phyloP scores from a whole-genome alignment of 495 filamentous ascomycete genomes.

The Podospora pseudocomata region DNA sequence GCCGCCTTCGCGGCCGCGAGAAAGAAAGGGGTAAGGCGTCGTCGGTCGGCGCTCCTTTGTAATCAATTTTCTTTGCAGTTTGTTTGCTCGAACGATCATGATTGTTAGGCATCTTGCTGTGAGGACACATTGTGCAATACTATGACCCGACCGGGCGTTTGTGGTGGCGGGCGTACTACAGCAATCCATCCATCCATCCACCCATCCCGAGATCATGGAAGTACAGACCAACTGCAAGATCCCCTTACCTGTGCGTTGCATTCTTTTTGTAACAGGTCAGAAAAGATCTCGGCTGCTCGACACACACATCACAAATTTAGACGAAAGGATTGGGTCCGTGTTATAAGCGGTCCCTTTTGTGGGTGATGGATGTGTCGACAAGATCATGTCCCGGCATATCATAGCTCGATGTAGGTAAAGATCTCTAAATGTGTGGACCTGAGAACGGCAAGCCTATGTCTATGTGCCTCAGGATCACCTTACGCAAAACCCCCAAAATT shows the following conservation, averaged over 20 bases:
- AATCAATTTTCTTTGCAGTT: not conserved
- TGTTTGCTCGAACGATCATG: not conserved
- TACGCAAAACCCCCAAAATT: not conserved
- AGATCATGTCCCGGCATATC: not conserved
- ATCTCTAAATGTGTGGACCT: not conserved
- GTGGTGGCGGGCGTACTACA: not conserved
- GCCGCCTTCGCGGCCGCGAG: not conserved
- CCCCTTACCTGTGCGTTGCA: not conserved
- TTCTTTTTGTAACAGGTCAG: not conserved
- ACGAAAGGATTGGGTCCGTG: not conserved
- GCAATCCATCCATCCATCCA: not conserved
- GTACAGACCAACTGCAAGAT: not conserved
- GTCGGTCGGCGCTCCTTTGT: not conserved
- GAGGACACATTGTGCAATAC: not conserved
- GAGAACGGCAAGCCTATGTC: not conserved
- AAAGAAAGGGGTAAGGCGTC: not conserved
- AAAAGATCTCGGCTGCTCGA: not conserved
- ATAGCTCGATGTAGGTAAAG: not conserved
- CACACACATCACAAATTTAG: not conserved
- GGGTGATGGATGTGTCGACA: not conserved
- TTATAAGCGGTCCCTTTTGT: not conserved
- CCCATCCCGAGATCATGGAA: not conserved
- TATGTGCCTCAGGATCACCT: no score
- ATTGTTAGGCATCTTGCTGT: not conserved
- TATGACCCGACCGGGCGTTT: not conserved